Percentiles rank a stretch among this genome's conserved stretches.
Conservation (phyloP, 73 alveolate species). For the Durusdinium trenchii region DNA sequence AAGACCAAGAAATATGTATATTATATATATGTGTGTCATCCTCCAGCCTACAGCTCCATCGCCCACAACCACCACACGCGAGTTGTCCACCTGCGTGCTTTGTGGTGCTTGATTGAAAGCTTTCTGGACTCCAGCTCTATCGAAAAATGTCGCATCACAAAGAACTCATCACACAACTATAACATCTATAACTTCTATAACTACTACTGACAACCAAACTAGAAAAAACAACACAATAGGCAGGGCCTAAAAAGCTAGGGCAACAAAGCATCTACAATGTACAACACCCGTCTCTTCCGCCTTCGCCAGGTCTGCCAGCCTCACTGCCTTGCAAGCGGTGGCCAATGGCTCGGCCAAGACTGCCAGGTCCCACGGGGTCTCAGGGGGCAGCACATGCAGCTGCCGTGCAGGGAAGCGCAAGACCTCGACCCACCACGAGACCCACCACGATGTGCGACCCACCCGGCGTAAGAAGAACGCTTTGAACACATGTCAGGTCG, state of each 20-base stretch:
- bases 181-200: too few species aligned
- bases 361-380: not conserved
- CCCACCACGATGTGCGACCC: not conserved
- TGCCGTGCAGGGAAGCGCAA: constrained; percentile 72
- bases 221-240: too few species aligned
- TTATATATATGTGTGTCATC: too few species aligned
- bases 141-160: too few species aligned
- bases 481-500: not conserved
- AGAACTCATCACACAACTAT: too few species aligned
- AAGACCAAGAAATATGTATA: too few species aligned
- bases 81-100: not conserved
- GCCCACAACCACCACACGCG: constrained; percentile 67
- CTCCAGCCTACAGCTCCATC: constrained; percentile 86
- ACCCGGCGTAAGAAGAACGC: not conserved
- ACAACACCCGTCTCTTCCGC: not conserved
- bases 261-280: not conserved
- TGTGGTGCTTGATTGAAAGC: too few species aligned
- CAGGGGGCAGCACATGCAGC: constrained; percentile 74
- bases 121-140: too few species aligned
- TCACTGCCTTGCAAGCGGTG: constrained; percentile 57
- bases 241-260: too few species aligned
- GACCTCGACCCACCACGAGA: not conserved
- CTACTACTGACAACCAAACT: too few species aligned
- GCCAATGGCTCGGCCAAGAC: constrained; percentile 78
- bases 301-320: constrained; percentile 21